These are phyloP conservation scores for Backusella psychrophila DNA, from an alignment of 192 early-diverging fungal species.

Conservation along the genomic window DNA sequence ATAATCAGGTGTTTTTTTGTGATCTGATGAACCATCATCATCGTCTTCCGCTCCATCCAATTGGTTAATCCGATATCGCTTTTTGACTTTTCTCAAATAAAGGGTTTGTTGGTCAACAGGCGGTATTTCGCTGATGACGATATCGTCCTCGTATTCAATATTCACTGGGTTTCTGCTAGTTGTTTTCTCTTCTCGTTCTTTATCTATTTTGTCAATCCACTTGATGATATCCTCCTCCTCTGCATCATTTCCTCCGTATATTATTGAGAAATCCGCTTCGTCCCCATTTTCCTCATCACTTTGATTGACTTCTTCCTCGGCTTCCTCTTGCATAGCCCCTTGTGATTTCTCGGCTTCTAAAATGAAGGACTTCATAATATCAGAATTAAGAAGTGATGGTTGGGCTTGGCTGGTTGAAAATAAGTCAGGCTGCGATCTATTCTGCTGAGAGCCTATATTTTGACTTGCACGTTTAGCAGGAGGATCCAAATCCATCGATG, in stretches of 20 bases:
- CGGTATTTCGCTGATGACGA: constrained; percentile 12
- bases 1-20: neutral
- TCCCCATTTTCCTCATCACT: neutral
- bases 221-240: constrained; percentile 13
- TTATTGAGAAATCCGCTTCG: neutral
- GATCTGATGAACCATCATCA: neutral
- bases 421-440: neutral
- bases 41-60: constrained; percentile 21
- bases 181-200: neutral
- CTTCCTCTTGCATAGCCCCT: neutral
- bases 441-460: neutral
- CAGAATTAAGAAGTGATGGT: neutral
- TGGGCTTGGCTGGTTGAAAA: neutral
- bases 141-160: constrained; percentile 8
- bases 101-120: neutral
- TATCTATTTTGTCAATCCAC: constrained; percentile 13
- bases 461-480: neutral
- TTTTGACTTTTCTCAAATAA: neutral
- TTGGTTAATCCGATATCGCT: constrained; percentile 6
- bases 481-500: neutral
- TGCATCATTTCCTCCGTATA: neutral
- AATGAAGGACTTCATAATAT: neutral
- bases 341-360: neutral
- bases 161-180: neutral
- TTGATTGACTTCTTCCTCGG: neutral